Percentiles rank a stretch among this genome's conserved stretches.
These are phyloP conservation scores for Kodamaea sp. DNA, from an alignment of 1,139 yeast genomes.

Conservation along the genomic window DNA sequence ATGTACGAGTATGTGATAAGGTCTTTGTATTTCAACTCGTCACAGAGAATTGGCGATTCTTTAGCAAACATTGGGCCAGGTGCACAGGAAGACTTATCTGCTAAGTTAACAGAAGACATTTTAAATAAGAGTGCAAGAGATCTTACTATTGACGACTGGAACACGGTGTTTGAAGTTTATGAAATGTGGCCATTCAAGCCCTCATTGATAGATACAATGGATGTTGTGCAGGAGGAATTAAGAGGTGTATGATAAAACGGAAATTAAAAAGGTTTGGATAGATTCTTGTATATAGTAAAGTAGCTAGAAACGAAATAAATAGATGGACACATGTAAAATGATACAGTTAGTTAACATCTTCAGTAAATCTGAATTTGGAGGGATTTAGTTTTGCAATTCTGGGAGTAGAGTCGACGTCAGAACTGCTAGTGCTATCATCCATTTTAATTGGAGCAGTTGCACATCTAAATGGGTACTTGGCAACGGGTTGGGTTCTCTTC, in stretches of 20 bases:
- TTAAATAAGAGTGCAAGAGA: conserved; percentile 49
- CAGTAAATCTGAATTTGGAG: too few relatives aligned
- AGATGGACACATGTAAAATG: too few relatives aligned
- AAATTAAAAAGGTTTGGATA: too few relatives aligned
- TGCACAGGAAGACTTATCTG: conserved; percentile 61
- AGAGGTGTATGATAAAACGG: conserved; percentile 12
- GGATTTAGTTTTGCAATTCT: too few relatives aligned
- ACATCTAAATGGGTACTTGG: conserved; percentile 3
- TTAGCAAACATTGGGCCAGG: conserved; percentile 76
- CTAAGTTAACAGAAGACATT: conserved; percentile 36
- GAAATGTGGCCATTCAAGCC: conserved; percentile 90
- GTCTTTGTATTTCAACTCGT: conserved; percentile 57
- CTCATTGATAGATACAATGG: conserved; percentile 22
- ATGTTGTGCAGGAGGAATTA: conserved; percentile 21
- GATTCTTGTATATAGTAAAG: too few relatives aligned
- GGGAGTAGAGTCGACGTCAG: too few relatives aligned
- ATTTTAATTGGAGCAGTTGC: conserved; percentile 7
- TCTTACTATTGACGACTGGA: conserved; percentile 56
- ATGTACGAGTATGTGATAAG: conserved; percentile 69
- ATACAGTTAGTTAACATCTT: too few relatives aligned
- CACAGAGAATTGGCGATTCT: conserved; percentile 49
- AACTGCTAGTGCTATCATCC: too few relatives aligned
- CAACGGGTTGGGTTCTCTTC: not conserved
- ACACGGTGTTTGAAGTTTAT: conserved; percentile 51
- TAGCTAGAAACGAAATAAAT: too few relatives aligned